phyloP scores from a whole-genome alignment of 306 rosid genomes.

The Clitoria ternatea region DNA sequence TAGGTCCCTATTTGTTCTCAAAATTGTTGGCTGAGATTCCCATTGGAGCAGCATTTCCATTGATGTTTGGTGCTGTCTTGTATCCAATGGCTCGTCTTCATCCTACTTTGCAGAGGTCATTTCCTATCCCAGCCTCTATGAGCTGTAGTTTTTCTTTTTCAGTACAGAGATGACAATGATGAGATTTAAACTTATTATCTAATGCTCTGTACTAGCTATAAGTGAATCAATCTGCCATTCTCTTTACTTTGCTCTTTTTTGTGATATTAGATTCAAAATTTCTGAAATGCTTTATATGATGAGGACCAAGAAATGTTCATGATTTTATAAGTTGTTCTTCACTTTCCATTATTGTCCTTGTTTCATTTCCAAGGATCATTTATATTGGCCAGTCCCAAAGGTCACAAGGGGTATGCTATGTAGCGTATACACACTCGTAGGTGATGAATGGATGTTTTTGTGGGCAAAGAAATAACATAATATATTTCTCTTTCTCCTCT shows the following conservation, averaged over 20 bases:
- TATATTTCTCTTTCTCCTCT: background rate
- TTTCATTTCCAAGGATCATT: background rate
- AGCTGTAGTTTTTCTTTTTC: conserved; percentile 3
- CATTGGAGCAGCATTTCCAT: conserved; percentile 89
- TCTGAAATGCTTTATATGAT: background rate
- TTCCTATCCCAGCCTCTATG: conserved; percentile 1
- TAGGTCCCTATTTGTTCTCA: conserved; percentile 90
- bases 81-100: conserved; percentile 98
- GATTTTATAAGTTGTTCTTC: background rate
- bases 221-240: conserved; percentile 8
- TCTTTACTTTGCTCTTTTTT: conserved; percentile 2
- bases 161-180: too few species aligned
- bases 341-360: background rate
- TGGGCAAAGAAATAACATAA: background rate
- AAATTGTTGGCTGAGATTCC: conserved; percentile 92
- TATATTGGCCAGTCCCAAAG: background rate
- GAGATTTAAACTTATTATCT: too few species aligned
- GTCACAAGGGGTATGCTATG: background rate
- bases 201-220: too few species aligned
- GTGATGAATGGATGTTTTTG: background rate
- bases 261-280: conserved; percentile 4
- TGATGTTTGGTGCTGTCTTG: conserved; percentile 80
- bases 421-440: background rate
- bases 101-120: conserved; percentile 71
- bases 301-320: background rate